These are phyloP conservation scores for Tylopilus intermedius DNA, from an alignment of 768 basidiomycete genomes.

Conservation along the genomic window DNA sequence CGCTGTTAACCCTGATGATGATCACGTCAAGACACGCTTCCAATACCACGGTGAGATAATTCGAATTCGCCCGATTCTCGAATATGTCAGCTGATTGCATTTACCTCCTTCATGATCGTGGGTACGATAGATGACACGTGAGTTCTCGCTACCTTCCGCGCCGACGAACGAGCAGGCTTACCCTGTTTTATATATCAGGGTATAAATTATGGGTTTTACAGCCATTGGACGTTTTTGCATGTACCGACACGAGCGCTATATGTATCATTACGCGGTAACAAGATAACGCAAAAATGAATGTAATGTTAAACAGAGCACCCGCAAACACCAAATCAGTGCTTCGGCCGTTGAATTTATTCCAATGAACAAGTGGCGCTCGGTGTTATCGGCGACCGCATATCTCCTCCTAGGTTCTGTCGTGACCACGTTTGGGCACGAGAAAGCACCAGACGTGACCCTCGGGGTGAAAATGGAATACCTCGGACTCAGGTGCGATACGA, in stretches of 20 bases:
- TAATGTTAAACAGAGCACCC: not conserved
- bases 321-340: not conserved
- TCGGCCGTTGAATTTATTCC: not conserved
- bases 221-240: conserved; percentile 15
- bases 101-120: conserved; percentile 1
- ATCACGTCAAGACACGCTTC: conserved; percentile 64
- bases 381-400: not conserved
- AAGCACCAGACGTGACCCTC: no score
- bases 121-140: conserved; percentile 53
- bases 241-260: conserved; percentile 16
- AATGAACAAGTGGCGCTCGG: not conserved
- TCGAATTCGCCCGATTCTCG: not conserved
- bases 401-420: not conserved
- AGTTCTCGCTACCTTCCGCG: conserved; percentile 25
- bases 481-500: no score
- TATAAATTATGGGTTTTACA: conserved; percentile 26
- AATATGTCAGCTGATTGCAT: conserved; percentile 14
- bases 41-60: conserved; percentile 66
- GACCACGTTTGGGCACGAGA: no score
- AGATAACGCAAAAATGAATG: not conserved
- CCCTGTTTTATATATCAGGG: conserved; percentile 26
- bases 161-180: not conserved
- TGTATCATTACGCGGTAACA: conserved; percentile 18
- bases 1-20: conserved; percentile 12
- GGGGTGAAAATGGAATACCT: no score